Percentiles rank a stretch among this genome's conserved stretches.
Evolutionary conservation across 2,329 filamentous ascomycete species (phyloP).

Genomic region (Phialophora tarda): DNA sequence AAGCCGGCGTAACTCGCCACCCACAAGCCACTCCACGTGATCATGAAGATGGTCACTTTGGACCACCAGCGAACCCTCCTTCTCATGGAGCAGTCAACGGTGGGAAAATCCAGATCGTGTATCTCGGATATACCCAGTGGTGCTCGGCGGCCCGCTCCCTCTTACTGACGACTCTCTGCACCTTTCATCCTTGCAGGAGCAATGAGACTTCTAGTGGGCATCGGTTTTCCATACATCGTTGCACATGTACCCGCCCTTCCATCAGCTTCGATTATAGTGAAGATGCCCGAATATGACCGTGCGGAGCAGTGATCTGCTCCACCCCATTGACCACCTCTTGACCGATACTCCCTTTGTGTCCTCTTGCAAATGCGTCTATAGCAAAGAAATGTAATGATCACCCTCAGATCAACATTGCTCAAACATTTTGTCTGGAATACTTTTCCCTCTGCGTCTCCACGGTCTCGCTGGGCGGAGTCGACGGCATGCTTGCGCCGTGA

Average conservation of each 20-base stretch:
- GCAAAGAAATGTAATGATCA: not conserved
- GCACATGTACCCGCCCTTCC: not conserved
- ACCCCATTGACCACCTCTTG: not conserved
- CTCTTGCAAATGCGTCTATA: not conserved
- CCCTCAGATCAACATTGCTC: not conserved
- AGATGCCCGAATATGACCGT: not conserved
- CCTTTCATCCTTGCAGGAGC: no score
- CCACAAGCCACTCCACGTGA: not conserved
- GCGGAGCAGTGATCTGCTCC: not conserved
- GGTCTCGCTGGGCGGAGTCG: constrained; percentile 9
- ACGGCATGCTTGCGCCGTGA: constrained; percentile 1
- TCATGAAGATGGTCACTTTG: not conserved
- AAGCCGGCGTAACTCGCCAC: not conserved
- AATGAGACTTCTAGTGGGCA: not conserved
- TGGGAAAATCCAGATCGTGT: not conserved
- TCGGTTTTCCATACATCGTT: not conserved
- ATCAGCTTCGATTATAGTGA: not conserved
- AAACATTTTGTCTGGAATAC: not conserved
- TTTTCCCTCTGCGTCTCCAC: constrained; percentile 12
- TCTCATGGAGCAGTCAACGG: not conserved
- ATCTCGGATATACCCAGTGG: not conserved
- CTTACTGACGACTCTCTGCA: not conserved
- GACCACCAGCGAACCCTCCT: not conserved
- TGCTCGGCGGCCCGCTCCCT: no score
- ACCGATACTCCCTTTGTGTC: not conserved